phyloP scores from a whole-genome alignment of 352 stramenopile genomes.

The Pythium rishiriense region DNA sequence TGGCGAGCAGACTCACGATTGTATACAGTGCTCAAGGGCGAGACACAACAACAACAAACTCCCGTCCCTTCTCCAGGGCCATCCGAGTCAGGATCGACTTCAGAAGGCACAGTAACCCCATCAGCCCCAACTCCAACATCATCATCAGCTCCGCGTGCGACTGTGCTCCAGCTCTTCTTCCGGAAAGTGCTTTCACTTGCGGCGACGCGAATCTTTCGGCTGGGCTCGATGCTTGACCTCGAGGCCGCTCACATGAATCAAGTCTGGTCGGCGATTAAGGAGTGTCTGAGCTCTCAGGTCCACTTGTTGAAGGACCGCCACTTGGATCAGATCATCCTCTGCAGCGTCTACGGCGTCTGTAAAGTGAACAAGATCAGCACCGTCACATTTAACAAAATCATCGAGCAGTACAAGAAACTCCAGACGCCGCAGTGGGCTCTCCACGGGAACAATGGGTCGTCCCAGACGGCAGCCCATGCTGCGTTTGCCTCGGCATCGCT shows the following conservation, averaged over 20 bases:
- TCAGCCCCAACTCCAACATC: neutral
- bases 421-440: constrained; percentile 38
- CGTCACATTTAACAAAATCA: constrained; percentile 77
- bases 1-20: constrained; percentile 76
- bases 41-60: constrained; percentile 17
- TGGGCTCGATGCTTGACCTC: constrained; percentile 68
- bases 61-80: neutral
- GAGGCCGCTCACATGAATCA: constrained; percentile 81
- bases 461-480: constrained; percentile 16
- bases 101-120: neutral
- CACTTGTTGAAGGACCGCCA: constrained; percentile 71
- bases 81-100: constrained; percentile 11
- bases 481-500: constrained; percentile 35
- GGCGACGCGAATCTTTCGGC: constrained; percentile 74
- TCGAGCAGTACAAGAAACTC: constrained; percentile 77
- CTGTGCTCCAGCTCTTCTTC: constrained; percentile 83
- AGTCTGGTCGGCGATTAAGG: constrained; percentile 85
- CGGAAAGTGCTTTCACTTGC: constrained; percentile 85
- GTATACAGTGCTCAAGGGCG: constrained; percentile 56
- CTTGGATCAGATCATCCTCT: constrained; percentile 81
- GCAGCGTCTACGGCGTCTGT: constrained; percentile 83
- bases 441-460: constrained; percentile 19
- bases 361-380: constrained; percentile 79
- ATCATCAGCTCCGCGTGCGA: constrained; percentile 25
- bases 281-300: constrained; percentile 68